Conservation (phyloP, 2,329 filamentous ascomycete genomes). For the Talaromyces sp. region DNA sequence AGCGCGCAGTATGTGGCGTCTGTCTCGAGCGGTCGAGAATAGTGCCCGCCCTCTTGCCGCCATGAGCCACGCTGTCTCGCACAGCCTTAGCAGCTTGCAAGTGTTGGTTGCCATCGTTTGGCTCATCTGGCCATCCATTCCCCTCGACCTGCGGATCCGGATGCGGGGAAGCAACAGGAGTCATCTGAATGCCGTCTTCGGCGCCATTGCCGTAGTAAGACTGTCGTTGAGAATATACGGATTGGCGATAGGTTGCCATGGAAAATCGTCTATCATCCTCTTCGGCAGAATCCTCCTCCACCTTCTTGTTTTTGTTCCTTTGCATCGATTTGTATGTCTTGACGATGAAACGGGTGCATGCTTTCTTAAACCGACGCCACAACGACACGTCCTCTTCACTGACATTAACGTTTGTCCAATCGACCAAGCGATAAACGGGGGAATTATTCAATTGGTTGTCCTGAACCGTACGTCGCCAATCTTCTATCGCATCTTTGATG, state of each 20-base stretch:
- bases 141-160: constrained; percentile 49
- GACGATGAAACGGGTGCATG: constrained; percentile 62
- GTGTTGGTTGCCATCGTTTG: constrained; percentile 27
- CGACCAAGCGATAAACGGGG: constrained; percentile 80
- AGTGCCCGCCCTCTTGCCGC: constrained; percentile 56
- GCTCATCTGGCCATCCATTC: constrained; percentile 37
- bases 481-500: constrained; percentile 92
- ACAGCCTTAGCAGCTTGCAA: constrained; percentile 32
- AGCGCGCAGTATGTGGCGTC: constrained; percentile 68
- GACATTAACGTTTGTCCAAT: constrained; percentile 92
- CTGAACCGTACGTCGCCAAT: constrained; percentile 84
- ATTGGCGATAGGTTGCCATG: constrained; percentile 53
- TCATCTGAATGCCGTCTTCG: constrained; percentile 82
- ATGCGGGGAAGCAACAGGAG: constrained; percentile 79
- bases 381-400: constrained; percentile 77
- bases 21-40: constrained; percentile 70
- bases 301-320: constrained; percentile 47
- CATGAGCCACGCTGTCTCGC: constrained; percentile 25
- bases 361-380: constrained; percentile 92
- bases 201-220: constrained; percentile 46
- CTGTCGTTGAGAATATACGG: constrained; percentile 54
- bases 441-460: constrained; percentile 97
- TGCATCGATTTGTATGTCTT: constrained; percentile 54
- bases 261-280: constrained; percentile 63
- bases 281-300: constrained; percentile 13